Evolutionary conservation across 2,329 filamentous ascomycete species (phyloP).

Genomic region (Pestalotiopsis sp.): DNA sequence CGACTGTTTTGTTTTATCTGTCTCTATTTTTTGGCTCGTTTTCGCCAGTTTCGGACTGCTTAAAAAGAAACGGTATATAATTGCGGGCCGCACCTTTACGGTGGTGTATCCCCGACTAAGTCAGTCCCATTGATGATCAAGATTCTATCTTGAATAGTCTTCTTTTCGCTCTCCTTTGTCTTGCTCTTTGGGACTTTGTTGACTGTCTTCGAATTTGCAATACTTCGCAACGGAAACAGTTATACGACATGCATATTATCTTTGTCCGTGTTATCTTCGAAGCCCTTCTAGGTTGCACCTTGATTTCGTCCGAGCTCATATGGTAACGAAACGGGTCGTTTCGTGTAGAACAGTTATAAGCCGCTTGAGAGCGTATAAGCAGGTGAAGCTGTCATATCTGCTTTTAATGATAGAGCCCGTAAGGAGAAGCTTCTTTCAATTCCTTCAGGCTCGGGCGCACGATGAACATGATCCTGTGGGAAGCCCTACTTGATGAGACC

Average conservation of each 20-base stretch:
- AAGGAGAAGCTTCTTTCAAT: not conserved
- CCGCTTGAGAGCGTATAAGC: not conserved
- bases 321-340: not conserved
- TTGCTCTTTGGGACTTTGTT: not conserved
- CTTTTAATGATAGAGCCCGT: not conserved
- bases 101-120: not conserved
- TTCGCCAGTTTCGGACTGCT: not conserved
- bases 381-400: too few species aligned
- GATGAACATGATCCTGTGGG: not conserved
- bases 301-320: not conserved
- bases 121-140: not conserved
- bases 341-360: not conserved
- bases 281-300: not conserved
- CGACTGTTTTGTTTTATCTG: too few species aligned
- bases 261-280: not conserved
- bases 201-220: not conserved
- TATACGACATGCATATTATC: not conserved
- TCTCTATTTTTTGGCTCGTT: not conserved
- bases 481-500: constrained; percentile 17
- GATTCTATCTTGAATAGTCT: not conserved
- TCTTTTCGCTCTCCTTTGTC: not conserved
- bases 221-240: not conserved
- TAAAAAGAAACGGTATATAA: not conserved
- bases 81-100: not conserved
- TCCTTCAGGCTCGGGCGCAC: not conserved